phyloP scores from a whole-genome alignment of 148 eudicot genomes.

The Silene uniflora region DNA sequence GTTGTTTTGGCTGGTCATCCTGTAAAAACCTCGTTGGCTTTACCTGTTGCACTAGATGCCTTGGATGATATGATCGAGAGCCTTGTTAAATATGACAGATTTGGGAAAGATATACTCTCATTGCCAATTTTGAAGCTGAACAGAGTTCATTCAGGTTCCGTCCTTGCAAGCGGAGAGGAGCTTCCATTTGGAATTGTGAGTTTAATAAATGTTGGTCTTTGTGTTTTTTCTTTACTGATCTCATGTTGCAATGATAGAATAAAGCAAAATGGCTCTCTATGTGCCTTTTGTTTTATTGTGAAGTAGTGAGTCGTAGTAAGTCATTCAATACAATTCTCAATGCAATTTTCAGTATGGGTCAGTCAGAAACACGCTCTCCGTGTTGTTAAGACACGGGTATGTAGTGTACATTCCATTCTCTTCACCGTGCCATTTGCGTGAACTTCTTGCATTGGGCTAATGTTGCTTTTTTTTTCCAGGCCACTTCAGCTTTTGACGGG shows the following conservation, averaged over 20 bases:
- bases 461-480: constrained; percentile 30
- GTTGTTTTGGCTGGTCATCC: constrained; percentile 71
- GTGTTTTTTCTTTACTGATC: background rate
- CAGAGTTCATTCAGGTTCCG: constrained; percentile 74
- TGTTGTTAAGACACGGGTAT: too few relatives aligned
- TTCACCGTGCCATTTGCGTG: background rate
- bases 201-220: constrained; percentile 7
- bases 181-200: constrained; percentile 97
- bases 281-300: too few relatives aligned
- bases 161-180: constrained; percentile 93
- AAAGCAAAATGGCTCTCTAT: background rate
- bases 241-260: background rate
- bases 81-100: constrained; percentile 29
- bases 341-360: background rate
- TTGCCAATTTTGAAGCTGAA: constrained; percentile 74
- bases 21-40: constrained; percentile 72
- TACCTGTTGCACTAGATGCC: constrained; percentile 85
- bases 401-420: too few relatives aligned
- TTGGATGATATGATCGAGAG: constrained; percentile 65
- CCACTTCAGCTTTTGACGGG: constrained; percentile 94
- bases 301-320: background rate
- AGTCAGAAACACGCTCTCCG: background rate
- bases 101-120: constrained; percentile 39
- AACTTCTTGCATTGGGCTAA: background rate
- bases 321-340: background rate